These are phyloP conservation scores for Auriscalpium orientale DNA, from an alignment of 768 basidiomycete species.

Conservation along the genomic window DNA sequence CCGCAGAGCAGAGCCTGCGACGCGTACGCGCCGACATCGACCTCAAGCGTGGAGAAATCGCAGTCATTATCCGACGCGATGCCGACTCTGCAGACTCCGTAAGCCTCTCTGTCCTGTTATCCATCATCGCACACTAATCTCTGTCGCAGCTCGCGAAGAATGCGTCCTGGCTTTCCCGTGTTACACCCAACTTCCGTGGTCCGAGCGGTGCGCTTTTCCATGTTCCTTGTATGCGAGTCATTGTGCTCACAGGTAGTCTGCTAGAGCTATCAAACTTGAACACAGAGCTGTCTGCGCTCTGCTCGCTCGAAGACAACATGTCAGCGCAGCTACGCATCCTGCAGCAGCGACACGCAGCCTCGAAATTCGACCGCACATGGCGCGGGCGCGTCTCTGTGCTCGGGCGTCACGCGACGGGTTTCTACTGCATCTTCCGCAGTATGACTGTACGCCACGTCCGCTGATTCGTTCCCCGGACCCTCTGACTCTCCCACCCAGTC, in stretches of 20 bases:
- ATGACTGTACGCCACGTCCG: slow-evolving; percentile 20
- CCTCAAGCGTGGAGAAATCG: slow-evolving; percentile 27
- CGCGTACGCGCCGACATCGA: slow-evolving; percentile 54
- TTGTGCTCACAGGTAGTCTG: too few relatives aligned
- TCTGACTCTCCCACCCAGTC: slow-evolving; percentile 29
- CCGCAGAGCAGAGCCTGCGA: slow-evolving; percentile 49
- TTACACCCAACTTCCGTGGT: slow-evolving; percentile 44
- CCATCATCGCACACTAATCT: slow-evolving; percentile 8
- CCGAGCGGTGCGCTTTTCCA: slow-evolving; percentile 24
- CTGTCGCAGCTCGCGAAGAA: background rate
- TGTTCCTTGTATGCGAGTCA: background rate
- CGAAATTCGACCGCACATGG: slow-evolving; percentile 9
- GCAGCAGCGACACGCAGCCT: slow-evolving; percentile 4
- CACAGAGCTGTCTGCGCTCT: slow-evolving; percentile 10
- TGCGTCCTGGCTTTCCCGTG: slow-evolving; percentile 39
- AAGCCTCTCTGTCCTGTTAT: background rate
- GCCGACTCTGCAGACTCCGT: slow-evolving; percentile 15
- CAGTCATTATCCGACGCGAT: slow-evolving; percentile 21
- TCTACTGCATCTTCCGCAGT: slow-evolving; percentile 26
- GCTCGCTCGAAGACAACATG: slow-evolving; percentile 14
- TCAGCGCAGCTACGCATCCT: slow-evolving; percentile 1
- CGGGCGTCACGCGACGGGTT: slow-evolving; percentile 5
- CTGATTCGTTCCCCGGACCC: background rate
- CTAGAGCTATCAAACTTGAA: slow-evolving; percentile 13
- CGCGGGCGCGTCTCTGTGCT: slow-evolving; percentile 9